Conservation (phyloP, 768 basidiomycete species). For the Suillus discolor region DNA sequence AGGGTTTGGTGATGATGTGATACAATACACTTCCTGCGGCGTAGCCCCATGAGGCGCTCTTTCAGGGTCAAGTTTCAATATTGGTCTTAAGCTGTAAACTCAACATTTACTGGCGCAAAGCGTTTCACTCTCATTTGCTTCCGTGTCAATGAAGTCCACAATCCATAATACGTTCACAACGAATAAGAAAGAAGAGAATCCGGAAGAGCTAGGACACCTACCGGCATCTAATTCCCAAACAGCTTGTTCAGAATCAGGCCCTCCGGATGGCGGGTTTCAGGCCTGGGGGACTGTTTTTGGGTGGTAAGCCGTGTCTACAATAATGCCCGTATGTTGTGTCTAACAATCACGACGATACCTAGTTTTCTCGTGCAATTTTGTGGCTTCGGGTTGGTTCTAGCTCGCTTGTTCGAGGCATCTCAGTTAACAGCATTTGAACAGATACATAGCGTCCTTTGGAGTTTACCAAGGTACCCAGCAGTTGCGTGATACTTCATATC, state of each 20-base stretch:
- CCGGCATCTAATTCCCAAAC: neutral
- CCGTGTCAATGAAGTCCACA: neutral
- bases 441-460: slow-evolving; percentile 33
- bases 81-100: neutral
- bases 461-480: slow-evolving; percentile 32
- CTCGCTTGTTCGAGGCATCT: neutral
- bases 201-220: neutral
- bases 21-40: no score
- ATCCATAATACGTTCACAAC: neutral
- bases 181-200: neutral
- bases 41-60: neutral
- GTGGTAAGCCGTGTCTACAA: slow-evolving; percentile 5
- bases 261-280: slow-evolving; percentile 13
- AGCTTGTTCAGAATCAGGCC: neutral
- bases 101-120: neutral
- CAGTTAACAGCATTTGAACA: neutral
- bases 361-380: slow-evolving; percentile 31
- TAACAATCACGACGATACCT: neutral
- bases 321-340: neutral
- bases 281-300: slow-evolving; percentile 18
- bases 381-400: slow-evolving; percentile 23
- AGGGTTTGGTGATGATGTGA: no score
- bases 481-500: neutral
- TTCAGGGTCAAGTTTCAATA: neutral
- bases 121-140: neutral